phyloP scores from a whole-genome alignment of 1,284 basidiomycete genomes.

The Naganishia cerealis region DNA sequence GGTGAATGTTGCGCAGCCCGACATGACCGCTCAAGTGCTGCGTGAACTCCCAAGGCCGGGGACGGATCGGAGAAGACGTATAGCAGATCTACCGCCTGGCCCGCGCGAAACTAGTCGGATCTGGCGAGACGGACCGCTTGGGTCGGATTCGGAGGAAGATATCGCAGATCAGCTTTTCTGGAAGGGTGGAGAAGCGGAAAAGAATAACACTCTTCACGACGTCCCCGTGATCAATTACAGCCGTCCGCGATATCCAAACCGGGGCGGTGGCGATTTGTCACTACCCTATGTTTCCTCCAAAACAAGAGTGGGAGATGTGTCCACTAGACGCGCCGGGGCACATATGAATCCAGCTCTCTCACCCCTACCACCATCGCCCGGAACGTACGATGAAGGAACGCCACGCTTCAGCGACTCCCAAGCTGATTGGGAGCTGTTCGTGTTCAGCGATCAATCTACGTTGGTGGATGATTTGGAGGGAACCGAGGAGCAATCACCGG shows the following conservation, averaged over 20 bases:
- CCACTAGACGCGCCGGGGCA: background rate
- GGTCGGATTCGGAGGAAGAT: background rate
- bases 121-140: background rate
- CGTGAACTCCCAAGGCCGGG: background rate
- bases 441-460: background rate
- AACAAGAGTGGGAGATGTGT: background rate
- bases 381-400: background rate
- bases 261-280: background rate
- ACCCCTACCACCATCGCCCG: background rate
- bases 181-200: background rate
- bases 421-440: background rate
- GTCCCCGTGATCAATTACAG: constrained; percentile 14
- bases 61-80: background rate
- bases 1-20: too few species aligned
- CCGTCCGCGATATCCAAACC: background rate
- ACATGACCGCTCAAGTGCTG: background rate
- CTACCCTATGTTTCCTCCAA: background rate
- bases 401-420: background rate
- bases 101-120: background rate
- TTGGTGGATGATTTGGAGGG: background rate
- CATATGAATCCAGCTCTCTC: background rate
- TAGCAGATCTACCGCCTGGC: background rate
- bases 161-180: constrained; percentile 13
- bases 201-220: background rate
- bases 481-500: background rate